Evolutionary conservation across 768 basidiomycete species (phyloP).

Genomic region (Dioszegia aurantiaca): DNA sequence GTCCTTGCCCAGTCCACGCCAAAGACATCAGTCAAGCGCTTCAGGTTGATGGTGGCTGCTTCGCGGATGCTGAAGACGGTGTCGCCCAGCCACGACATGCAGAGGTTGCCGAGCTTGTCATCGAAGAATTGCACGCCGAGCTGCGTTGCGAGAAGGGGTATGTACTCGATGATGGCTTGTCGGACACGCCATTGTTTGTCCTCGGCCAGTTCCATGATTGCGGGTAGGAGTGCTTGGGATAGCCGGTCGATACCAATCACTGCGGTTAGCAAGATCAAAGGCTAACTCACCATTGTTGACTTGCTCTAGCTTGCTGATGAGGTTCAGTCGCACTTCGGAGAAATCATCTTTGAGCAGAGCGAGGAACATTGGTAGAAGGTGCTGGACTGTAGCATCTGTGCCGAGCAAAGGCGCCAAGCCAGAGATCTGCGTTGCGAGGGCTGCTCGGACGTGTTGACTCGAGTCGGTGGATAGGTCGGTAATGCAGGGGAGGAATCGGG

Average conservation of each 20-base stretch:
- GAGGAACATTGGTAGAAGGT: conserved; percentile 93
- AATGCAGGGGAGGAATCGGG: conserved; percentile 89
- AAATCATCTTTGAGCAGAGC: conserved; percentile 97
- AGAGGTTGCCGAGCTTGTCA: conserved; percentile 90
- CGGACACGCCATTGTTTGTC: conserved; percentile 99
- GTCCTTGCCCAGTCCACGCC: conserved; percentile 95
- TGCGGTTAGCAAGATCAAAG: conserved; percentile 47
- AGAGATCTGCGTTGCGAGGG: conserved; percentile 91
- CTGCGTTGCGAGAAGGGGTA: conserved; percentile 97
- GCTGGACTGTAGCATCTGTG: conserved; percentile 89
- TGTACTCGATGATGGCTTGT: conserved; percentile 98
- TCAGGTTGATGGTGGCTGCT: conserved; percentile 93
- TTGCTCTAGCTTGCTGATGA: conserved; percentile 96
- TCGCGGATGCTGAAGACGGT: conserved; percentile 98
- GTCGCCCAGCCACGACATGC: conserved; percentile 99
- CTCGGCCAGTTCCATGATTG: conserved; percentile 95
- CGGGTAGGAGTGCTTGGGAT: conserved; percentile 90
- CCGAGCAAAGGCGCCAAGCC: conserved; percentile 92
- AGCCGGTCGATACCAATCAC: conserved; percentile 97
- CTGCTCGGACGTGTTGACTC: conserved; percentile 95
- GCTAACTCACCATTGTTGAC: conserved; percentile 75
- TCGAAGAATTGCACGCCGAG: conserved; percentile 96
- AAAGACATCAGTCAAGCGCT: conserved; percentile 96
- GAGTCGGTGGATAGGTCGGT: conserved; percentile 87
- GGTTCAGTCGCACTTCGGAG: conserved; percentile 93